Conservation (phyloP, 2,329 filamentous ascomycete species). For the Aschersonia sp. region DNA sequence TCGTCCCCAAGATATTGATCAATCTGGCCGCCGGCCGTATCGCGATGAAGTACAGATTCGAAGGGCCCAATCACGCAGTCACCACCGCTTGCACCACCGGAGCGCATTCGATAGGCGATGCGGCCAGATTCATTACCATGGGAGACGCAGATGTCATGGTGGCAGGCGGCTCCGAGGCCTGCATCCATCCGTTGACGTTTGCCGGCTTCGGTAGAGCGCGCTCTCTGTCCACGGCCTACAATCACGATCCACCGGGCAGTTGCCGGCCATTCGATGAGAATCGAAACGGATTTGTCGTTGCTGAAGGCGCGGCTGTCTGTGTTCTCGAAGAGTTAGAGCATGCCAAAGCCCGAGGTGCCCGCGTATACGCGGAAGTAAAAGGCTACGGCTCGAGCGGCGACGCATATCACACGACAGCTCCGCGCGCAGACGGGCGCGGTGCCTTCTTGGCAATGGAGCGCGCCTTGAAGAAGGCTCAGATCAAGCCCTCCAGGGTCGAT, state of each 20-base stretch:
- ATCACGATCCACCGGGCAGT: constrained; percentile 52
- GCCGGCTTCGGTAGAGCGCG: constrained; percentile 82
- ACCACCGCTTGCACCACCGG: constrained; percentile 96
- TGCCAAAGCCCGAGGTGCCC: constrained; percentile 61
- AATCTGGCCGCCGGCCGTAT: constrained; percentile 92
- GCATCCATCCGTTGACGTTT: constrained; percentile 85
- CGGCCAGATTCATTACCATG: constrained; percentile 78
- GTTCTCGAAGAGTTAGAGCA: constrained; percentile 85
- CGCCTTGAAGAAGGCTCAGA: constrained; percentile 56
- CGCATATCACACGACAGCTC: constrained; percentile 87
- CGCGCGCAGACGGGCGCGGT: constrained; percentile 66
- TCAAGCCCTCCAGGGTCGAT: constrained; percentile 58
- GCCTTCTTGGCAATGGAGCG: constrained; percentile 74
- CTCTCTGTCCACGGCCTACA: constrained; percentile 71
- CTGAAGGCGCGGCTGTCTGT: constrained; percentile 79
- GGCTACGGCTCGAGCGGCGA: constrained; percentile 89
- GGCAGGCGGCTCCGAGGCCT: constrained; percentile 88
- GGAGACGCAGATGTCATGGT: constrained; percentile 93
- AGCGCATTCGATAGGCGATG: constrained; percentile 87
- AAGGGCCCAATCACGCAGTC: constrained; percentile 82
- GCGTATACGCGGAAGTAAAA: constrained; percentile 74
- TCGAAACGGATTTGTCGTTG: constrained; percentile 78
- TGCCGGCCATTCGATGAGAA: constrained; percentile 78
- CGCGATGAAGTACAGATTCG: constrained; percentile 79
- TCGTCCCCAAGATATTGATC: constrained; percentile 84